A percentile compares a stretch with the other conserved stretches of the same genome.
phyloP scores from a whole-genome alignment of 1,284 basidiomycete species.

The Neonothopanus nambi region DNA sequence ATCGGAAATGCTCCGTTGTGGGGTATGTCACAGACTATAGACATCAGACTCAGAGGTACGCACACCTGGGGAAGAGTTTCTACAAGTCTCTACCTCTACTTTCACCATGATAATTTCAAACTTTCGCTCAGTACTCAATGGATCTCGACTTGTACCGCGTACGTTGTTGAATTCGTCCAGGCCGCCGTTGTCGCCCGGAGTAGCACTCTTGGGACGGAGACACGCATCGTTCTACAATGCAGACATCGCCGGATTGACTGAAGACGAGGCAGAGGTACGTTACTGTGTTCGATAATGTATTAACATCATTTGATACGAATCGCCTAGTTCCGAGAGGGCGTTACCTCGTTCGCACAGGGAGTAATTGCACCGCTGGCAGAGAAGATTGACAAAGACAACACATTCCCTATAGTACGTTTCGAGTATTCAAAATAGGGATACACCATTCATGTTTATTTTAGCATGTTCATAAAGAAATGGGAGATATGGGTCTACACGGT shows the following conservation, averaged over 20 bases:
- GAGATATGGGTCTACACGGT: constrained; percentile 83
- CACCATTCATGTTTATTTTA: constrained; percentile 31
- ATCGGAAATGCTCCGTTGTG: no score
- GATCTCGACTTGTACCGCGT: no score
- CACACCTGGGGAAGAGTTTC: no score
- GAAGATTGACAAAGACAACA: constrained; percentile 83
- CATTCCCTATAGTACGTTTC: constrained; percentile 66
- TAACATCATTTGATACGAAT: background rate
- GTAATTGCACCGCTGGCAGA: constrained; percentile 83
- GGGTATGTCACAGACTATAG: no score
- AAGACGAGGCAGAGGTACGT: constrained; percentile 81
- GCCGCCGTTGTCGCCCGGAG: no score
- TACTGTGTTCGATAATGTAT: background rate
- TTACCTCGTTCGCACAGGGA: constrained; percentile 75
- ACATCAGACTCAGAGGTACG: no score
- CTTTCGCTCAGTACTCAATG: no score
- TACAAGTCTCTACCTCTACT: no score
- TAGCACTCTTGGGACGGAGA: constrained; percentile 21
- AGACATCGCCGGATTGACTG: constrained; percentile 78
- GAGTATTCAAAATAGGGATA: background rate
- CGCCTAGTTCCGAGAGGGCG: constrained; percentile 75
- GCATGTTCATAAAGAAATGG: constrained; percentile 90
- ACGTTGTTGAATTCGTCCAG: no score
- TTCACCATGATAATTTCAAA: no score
- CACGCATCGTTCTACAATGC: constrained; percentile 70